Evolutionary conservation across 2,329 filamentous ascomycete species (phyloP), one percentile per base, ranked within the genome.

Genomic region (Ceratocystis variospora): DNA sequence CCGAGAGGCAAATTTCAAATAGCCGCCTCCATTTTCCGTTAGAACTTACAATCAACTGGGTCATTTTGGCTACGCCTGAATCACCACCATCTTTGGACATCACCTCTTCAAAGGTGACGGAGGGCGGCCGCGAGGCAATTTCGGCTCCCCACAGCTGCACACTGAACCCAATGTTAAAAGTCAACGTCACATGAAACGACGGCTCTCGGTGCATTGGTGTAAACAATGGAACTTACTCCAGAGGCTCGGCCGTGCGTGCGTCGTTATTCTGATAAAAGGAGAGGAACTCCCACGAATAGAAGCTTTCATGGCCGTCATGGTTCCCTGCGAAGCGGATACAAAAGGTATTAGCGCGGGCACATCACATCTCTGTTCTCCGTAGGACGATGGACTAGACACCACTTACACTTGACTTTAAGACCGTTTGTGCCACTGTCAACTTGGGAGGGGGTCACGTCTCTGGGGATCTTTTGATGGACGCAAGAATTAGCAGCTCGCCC

Each of bases 211-310:
- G 0, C 28, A 22, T 5, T 5, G n/a, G 41, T 12, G 62, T 61
- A 61, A 65, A 63, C 10, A 55, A 15, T 33, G 41, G 15, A 10
- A n/a, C 75, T 67, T 70, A 76, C 73, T 72, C 70, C 53, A 75
- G 71, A 57, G 68, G 66, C 71, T 79, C 76, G 50, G 73, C 67
- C 31, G 70, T 57, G 61, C 75, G 73, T 28, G 72, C 68, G 67
- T 75, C 70, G 37, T 73, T 70, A 59, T 72, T 71, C 19, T 76
- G 71, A 71, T 84, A 80, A 63, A 74, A 75, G 66, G 77, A 71
- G 67, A 89, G 77, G 78, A 88, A 89, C 2, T 79, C 74, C 79
- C 82, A 86, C 0, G 79, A 73, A 72, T 91, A 95, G 28, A 78
- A 75, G 74, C 88, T 91, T 57, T 78, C 72, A 73, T 96, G 91